Conservation (phyloP, 495 filamentous ascomycete genomes). For the Lasiosphaeria hispida region DNA sequence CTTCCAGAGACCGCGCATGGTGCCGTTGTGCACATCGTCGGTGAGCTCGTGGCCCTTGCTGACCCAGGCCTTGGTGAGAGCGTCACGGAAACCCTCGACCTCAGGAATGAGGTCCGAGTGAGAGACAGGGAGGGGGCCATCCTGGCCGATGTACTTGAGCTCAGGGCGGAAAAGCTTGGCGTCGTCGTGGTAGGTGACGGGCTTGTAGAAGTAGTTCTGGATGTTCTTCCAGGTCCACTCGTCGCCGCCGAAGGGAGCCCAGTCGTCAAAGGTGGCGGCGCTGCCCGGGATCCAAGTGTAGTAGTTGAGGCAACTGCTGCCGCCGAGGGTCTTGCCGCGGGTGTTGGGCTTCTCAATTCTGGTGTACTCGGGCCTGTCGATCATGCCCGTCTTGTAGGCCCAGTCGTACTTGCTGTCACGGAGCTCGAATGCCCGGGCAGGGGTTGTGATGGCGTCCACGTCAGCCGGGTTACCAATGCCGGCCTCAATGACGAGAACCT, state of each 20-base stretch:
- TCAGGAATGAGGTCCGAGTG: conserved; percentile 56
- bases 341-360: conserved; percentile 64
- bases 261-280: conserved; percentile 62
- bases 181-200: conserved; percentile 57
- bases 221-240: conserved; percentile 46
- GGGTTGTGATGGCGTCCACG: conserved; percentile 56
- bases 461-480: conserved; percentile 54
- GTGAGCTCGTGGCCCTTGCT: conserved; percentile 50
- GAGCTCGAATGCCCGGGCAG: conserved; percentile 51
- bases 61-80: conserved; percentile 54
- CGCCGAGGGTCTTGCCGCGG: conserved; percentile 59
- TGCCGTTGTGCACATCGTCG: conserved; percentile 57
- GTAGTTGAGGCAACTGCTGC: conserved; percentile 59
- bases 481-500: conserved; percentile 56
- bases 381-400: conserved; percentile 62
- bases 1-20: conserved; percentile 54
- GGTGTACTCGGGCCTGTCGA: conserved; percentile 59
- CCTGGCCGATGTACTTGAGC: conserved; percentile 48
- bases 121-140: conserved; percentile 54
- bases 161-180: conserved; percentile 37
- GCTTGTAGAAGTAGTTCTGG: conserved; percentile 54
- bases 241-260: conserved; percentile 43
- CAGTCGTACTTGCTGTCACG: conserved; percentile 61
- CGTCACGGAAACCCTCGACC: conserved; percentile 53
- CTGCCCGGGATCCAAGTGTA: conserved; percentile 60